Percentiles rank a stretch among this genome's conserved stretches.
phyloP scores from a whole-genome alignment of 1,139 yeast genomes.

The Meyerozyma smithsonii region DNA sequence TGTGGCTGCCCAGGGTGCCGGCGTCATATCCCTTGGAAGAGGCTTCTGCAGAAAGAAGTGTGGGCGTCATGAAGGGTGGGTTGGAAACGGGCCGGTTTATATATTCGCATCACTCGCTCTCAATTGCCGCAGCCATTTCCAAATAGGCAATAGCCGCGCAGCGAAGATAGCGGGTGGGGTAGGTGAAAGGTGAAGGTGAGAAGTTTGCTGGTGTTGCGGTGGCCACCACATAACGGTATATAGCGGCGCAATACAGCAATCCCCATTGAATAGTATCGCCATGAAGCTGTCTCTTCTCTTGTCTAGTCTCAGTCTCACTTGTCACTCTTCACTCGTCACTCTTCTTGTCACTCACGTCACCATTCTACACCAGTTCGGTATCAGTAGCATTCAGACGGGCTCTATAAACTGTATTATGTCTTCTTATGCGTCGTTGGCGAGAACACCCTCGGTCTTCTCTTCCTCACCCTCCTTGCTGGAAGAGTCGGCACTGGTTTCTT shows the following conservation, averaged over 20 bases:
- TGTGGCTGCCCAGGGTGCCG: slow-evolving; percentile 15
- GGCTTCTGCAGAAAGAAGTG: neutral
- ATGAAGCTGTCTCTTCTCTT: no score
- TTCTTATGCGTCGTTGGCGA: neutral
- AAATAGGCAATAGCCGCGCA: neutral
- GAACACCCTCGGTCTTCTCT: slow-evolving; percentile 2
- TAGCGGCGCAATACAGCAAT: no score
- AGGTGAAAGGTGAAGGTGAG: neutral
- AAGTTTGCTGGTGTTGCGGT: no score
- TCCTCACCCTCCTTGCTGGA: neutral
- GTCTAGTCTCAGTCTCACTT: no score
- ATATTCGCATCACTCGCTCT: neutral
- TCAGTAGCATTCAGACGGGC: no score
- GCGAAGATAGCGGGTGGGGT: neutral
- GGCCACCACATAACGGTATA: no score
- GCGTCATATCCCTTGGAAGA: neutral
- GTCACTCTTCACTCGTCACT: no score
- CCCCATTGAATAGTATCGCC: no score
- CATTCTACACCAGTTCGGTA: no score
- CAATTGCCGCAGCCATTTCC: neutral
- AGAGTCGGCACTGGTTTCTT: slow-evolving; percentile 1
- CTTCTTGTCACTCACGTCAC: no score
- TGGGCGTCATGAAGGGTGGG: neutral
- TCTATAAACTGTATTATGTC: neutral
- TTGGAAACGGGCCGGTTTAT: neutral